phyloP scores from a whole-genome alignment of 2,329 filamentous ascomycete species.

The Clarireedia homoeocarpa region DNA sequence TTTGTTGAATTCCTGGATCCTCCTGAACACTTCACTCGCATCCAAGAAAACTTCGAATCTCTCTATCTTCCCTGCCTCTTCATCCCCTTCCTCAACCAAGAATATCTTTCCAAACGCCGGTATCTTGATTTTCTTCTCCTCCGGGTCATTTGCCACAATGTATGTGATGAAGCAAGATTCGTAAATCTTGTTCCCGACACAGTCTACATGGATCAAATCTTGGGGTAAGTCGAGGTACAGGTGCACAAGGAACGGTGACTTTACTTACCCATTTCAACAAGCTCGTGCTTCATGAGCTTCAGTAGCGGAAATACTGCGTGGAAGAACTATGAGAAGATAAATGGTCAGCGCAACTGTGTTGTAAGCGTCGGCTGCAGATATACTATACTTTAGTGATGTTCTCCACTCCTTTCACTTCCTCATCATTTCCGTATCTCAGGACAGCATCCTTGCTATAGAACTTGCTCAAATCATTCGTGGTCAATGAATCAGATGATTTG shows the following conservation, averaged over 20 bases:
- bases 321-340: background rate
- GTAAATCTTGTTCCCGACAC: slow-evolving; percentile 10
- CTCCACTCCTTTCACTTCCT: background rate
- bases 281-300: background rate
- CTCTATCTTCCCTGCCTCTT: background rate
- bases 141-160: slow-evolving; percentile 13
- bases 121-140: slow-evolving; percentile 11
- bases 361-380: background rate
- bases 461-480: slow-evolving; percentile 5
- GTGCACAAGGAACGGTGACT: too few species aligned
- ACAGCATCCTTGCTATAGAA: slow-evolving; percentile 11
- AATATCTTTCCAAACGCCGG: slow-evolving; percentile 10
- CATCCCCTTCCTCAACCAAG: slow-evolving; percentile 4
- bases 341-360: too few species aligned
- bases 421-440: background rate
- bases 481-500: slow-evolving; percentile 4
- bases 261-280: background rate
- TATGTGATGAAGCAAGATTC: slow-evolving; percentile 13
- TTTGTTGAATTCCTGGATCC: background rate
- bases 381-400: background rate
- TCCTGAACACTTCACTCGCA: background rate
- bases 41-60: background rate
- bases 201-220: background rate
- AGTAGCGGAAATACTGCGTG: background rate
- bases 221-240: too few species aligned